Evolutionary conservation across 495 filamentous ascomycete genomes (phyloP), one percentile per base, ranked within the genome.

Genomic region (Xylaria grammica): DNA sequence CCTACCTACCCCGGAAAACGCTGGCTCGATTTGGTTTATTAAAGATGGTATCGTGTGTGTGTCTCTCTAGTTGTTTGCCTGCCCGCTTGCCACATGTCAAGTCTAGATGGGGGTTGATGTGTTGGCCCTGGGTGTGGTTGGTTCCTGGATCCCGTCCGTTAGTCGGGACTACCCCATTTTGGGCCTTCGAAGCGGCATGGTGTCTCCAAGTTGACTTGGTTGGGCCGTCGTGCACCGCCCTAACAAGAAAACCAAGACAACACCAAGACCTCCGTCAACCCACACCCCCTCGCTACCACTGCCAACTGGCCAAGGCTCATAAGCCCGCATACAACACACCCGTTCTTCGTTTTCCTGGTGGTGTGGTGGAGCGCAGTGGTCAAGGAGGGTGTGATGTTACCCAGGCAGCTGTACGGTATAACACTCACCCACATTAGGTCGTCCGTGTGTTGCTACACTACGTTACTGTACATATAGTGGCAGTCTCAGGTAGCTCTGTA

Each of bases 31-130:
- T 30, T 52, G 58, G 24, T 19, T 38, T 40, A 1, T 13, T 34
- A 17, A 5, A 15, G 42, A 46, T 17, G 40, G 56, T 19, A 20
- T 49, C 29, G 55, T 44, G 44, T 50, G 58, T n/a, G 42, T 19
- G 20, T 22, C 20, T 27, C 42, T 26, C 44, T 54, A 32, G 49
- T 50, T 26, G 19, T 22, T 45, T 46, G 42, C 17, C 53, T 57
- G 62, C 27, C 53, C 51, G 62, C 52, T 58, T 64, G 62, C 62
- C 62, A 64, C 62, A 64, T 64, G 62, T 64, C 62, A 57, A 64
- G 44, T 51, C 52, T 38, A 10, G 53, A 64, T 64, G 62, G 61
- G n/a, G 61, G 61, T 56, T 58, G 62, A 64, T 64, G 62, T 42
- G 62, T 48, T 64, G 62, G 52, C 50, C 53, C 44, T 58, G 44